These are phyloP conservation scores for Combretum micranthum DNA, from an alignment of 345 rosid genomes.

Conservation along the genomic window DNA sequence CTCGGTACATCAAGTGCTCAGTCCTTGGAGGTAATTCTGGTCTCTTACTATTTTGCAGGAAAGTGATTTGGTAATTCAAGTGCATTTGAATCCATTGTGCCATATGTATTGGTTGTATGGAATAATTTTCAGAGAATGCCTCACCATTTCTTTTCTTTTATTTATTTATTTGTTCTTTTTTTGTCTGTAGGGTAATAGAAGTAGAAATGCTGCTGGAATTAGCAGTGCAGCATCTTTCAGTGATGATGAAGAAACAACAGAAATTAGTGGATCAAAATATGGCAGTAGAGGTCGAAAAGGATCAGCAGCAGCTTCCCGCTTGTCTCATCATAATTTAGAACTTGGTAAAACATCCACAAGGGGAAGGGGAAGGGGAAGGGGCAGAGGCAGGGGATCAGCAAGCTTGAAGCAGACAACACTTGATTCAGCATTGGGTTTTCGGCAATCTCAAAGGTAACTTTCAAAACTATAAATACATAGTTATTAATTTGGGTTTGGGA, in stretches of 20 bases:
- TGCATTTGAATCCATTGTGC: too few relatives aligned
- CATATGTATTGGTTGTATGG: too few relatives aligned
- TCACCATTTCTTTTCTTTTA: not conserved
- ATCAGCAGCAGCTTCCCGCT: constrained; percentile 34
- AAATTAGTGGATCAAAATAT: constrained; percentile 37
- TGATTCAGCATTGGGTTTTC: constrained; percentile 61
- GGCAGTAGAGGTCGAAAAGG: constrained; percentile 59
- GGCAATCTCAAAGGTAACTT: constrained; percentile 68
- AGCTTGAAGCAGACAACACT: constrained; percentile 87
- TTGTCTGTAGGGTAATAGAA: constrained; percentile 39
- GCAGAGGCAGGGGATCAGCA: constrained; percentile 51
- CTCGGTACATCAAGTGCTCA: constrained; percentile 40
- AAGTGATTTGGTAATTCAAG: too few relatives aligned
- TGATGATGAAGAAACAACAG: constrained; percentile 79
- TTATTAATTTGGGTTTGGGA: not conserved
- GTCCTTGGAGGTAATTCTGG: constrained; percentile 47
- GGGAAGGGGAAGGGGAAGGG: too few relatives aligned
- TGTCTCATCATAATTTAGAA: constrained; percentile 30
- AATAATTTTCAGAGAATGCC: too few relatives aligned
- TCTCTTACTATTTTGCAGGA: not conserved
- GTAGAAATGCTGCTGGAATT: constrained; percentile 39
- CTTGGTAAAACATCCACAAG: constrained; percentile 54
- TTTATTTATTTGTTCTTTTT: not conserved
- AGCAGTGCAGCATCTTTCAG: constrained; percentile 68
- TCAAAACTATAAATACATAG: constrained; percentile 1